Conservation (phyloP, 73 alveolate species). For the Urostyla sp. region DNA sequence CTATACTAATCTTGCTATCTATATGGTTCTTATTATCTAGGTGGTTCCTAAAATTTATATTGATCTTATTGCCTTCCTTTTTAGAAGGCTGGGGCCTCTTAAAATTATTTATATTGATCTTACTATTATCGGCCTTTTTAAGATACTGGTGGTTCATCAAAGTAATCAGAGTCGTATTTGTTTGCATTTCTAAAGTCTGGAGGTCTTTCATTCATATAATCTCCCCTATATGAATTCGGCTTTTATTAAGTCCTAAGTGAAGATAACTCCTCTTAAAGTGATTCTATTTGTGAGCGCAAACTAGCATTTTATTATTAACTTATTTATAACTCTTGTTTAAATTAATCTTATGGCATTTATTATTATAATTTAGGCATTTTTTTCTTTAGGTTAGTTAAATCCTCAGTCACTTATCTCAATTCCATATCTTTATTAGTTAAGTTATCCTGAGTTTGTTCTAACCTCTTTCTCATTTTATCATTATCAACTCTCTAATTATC, state of each 20-base stretch:
- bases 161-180: too few species aligned
- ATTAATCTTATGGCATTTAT: not conserved
- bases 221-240: not conserved
- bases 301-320: not conserved
- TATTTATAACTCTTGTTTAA: not conserved
- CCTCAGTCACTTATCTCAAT: slow-evolving; percentile 32
- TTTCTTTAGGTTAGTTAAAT: slow-evolving; percentile 30
- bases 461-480: slow-evolving; percentile 48
- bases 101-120: too few species aligned
- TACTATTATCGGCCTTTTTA: too few species aligned
- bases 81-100: too few species aligned
- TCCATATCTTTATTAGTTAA: slow-evolving; percentile 44
- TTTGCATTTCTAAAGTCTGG: too few species aligned
- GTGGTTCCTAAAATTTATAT: not conserved
- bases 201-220: too few species aligned
- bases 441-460: slow-evolving; percentile 30
- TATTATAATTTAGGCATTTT: not conserved
- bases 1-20: too few species aligned
- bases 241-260: not conserved
- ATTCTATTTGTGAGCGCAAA: not conserved
- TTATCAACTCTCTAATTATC: slow-evolving; percentile 60
- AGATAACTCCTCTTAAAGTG: slow-evolving; percentile 21
- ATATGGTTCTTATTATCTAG: too few species aligned
- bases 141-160: too few species aligned
- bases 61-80: too few species aligned